Base-by-base conservation (phyloP, 768 basidiomycete genomes). In the Candolleomyces aberdarensis region DNA sequence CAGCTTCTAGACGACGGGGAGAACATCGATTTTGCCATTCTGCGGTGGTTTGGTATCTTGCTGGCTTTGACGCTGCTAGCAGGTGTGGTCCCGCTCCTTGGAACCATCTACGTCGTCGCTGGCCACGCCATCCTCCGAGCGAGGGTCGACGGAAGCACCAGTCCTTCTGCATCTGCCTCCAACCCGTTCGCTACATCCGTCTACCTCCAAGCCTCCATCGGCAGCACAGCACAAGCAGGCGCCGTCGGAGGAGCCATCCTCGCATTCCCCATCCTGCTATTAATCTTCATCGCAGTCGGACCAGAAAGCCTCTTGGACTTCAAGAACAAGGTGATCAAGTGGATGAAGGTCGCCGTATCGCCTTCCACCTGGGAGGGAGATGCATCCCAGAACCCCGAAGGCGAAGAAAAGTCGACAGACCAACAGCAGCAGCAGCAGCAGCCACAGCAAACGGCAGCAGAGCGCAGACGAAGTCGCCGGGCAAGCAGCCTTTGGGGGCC, bases 161-260 rank as follows among this genome's bases (percentile, higher is more conserved):
- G 26, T 17, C 1, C 48, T 15, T 29, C 43, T 31, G 5, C 51
- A 13, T 31, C 17, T 1, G 1, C 29, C 32, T 32, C 52, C 29
- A 29, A 5, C 4, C 15, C 29, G n/a, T 20, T 31, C 29, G 15
- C 31, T 8, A 20, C 32, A 39, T n/a, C 31, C 17, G 44, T 41
- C 2, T 61, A 36, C 43, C n/a, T 19, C 19, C 36, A 22, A 6
- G 44, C 60, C 4, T 5, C 22, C 9, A 46, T 61, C 10, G 4
- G 10, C 17, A 32, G 29, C 31, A 56, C 60, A 15, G 60, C 46
- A 22, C 3, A 56, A 41, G 60, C 60, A 3, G 60, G 50, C 32
- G 60, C 60, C 7, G 46, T 49, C 8, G 60, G 60, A 3, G 60
- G 53, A n/a, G 54, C 53, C 5, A 61, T 61, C 41, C 60, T 61